A percentile compares a stretch with the other conserved stretches of the same genome.
Conservation (phyloP, 2,329 filamentous ascomycete genomes). For the Periconia digitata region DNA sequence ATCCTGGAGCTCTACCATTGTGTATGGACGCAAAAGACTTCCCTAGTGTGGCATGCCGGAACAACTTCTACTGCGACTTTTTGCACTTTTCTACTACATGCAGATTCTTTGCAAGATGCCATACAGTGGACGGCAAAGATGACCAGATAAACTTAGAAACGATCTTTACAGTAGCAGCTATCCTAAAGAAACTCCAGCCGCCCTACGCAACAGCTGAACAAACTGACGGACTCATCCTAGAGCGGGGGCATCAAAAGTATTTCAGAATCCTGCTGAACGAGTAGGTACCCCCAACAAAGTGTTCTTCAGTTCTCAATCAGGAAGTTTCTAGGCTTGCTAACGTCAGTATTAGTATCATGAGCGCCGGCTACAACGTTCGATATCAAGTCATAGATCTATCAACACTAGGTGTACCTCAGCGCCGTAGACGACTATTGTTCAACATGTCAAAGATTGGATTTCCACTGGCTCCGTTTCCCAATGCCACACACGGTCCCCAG, state of each 20-base stretch:
- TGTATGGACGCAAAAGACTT: slow-evolving; percentile 20
- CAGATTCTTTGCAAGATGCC: neutral
- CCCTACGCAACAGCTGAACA: slow-evolving; percentile 22
- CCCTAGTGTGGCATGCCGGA: neutral
- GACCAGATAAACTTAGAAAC: slow-evolving; percentile 25
- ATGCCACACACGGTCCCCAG: slow-evolving; percentile 21
- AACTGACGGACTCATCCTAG: slow-evolving; percentile 13
- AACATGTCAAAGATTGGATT: slow-evolving; percentile 23
- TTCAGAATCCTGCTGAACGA: slow-evolving; percentile 16
- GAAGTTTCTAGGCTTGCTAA: neutral
- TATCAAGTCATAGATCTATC: slow-evolving; percentile 23
- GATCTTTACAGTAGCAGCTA: slow-evolving; percentile 18
- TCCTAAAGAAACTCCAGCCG: slow-evolving; percentile 17
- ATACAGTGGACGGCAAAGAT: slow-evolving; percentile 16
- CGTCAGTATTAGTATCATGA: slow-evolving; percentile 5
- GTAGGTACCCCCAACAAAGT: neutral
- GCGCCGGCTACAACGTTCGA: slow-evolving; percentile 24
- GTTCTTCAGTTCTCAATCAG: too few species aligned
- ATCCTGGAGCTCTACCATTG: slow-evolving; percentile 5
- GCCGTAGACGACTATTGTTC: slow-evolving; percentile 28
- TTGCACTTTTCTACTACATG: neutral
- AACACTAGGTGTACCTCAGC: slow-evolving; percentile 25
- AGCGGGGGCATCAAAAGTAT: slow-evolving; percentile 13
- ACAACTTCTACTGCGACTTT: neutral
- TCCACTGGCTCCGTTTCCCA: slow-evolving; percentile 35